Percentiles rank a stretch among this genome's conserved stretches.
phyloP scores from a whole-genome alignment of 139 green algal species.

The Parachlorella kessleri region DNA sequence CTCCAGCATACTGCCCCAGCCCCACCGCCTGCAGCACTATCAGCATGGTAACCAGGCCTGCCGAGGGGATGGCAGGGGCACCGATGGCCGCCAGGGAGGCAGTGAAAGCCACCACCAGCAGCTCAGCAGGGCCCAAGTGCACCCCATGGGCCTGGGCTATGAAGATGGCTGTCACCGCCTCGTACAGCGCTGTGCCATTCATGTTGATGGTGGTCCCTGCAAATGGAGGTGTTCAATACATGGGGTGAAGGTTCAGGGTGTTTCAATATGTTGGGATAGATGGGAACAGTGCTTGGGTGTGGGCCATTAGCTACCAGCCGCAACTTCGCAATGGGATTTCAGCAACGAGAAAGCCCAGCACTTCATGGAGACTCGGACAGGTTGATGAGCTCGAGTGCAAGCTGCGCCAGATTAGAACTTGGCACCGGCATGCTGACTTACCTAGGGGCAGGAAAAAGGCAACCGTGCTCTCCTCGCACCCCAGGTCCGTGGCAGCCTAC shows the following conservation, averaged over 20 bases:
- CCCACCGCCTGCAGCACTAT: slow-evolving; percentile 57
- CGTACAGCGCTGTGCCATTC: slow-evolving; percentile 69
- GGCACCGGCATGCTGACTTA: no score
- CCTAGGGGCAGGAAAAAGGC: slow-evolving; percentile 65
- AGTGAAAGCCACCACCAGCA: slow-evolving; percentile 54
- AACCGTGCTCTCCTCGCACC: slow-evolving; percentile 39
- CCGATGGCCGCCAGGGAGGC: slow-evolving; percentile 60
- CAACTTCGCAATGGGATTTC: no score
- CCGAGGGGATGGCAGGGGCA: slow-evolving; percentile 61
- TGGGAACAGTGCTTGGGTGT: no score
- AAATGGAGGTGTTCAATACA: no score
- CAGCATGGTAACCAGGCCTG: slow-evolving; percentile 69
- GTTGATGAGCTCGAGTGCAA: no score
- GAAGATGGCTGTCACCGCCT: slow-evolving; percentile 67
- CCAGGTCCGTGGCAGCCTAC: slow-evolving; percentile 42
- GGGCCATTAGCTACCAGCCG: no score
- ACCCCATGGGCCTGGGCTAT: slow-evolving; percentile 65
- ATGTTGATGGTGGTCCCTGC: slow-evolving; percentile 59
- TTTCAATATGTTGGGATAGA: no score
- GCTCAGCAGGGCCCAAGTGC: slow-evolving; percentile 23
- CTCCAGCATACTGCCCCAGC: slow-evolving; percentile 10
- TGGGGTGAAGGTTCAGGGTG: no score
- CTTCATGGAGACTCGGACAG: no score
- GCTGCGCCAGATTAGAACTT: no score
- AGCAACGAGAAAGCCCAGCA: no score